phyloP scores from a whole-genome alignment of 805 yeast genomes.

The Saccharomycopsis microspora region DNA sequence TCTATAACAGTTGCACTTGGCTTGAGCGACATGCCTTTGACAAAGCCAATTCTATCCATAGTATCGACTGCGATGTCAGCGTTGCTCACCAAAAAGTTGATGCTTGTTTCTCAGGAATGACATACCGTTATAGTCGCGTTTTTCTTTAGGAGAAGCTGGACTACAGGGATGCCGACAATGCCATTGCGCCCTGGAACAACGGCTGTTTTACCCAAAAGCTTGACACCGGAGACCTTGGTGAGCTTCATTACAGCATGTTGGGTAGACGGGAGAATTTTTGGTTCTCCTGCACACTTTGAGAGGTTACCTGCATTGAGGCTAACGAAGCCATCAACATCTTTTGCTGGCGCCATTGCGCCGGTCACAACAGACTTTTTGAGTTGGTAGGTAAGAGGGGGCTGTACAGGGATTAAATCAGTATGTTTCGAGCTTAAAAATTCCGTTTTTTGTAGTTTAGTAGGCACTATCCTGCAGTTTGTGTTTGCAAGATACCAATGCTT shows the following conservation, averaged over 20 bases:
- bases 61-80: slow-evolving; percentile 93
- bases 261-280: slow-evolving; percentile 84
- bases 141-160: slow-evolving; percentile 64
- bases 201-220: slow-evolving; percentile 67
- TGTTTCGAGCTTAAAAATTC: too few species aligned
- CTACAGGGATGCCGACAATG: slow-evolving; percentile 91
- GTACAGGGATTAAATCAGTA: too few species aligned
- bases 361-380: slow-evolving; percentile 34
- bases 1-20: slow-evolving; percentile 79
- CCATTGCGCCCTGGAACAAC: slow-evolving; percentile 94
- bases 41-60: slow-evolving; percentile 75
- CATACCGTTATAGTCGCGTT: slow-evolving; percentile 76
- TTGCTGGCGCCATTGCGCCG: slow-evolving; percentile 63
- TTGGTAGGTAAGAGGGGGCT: too few species aligned
- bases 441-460: too few species aligned
- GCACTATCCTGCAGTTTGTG: too few species aligned
- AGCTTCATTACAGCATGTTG: slow-evolving; percentile 86
- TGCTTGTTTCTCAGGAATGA: slow-evolving; percentile 61
- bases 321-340: slow-evolving; percentile 95
- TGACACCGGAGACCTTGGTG: slow-evolving; percentile 56
- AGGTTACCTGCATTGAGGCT: slow-evolving; percentile 83
- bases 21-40: slow-evolving; percentile 83
- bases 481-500: too few species aligned
- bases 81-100: slow-evolving; percentile 42
- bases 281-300: slow-evolving; percentile 74